These are phyloP conservation scores for Ceratocystis ficicola DNA, from an alignment of 2,329 filamentous ascomycete species.

Conservation along the genomic window DNA sequence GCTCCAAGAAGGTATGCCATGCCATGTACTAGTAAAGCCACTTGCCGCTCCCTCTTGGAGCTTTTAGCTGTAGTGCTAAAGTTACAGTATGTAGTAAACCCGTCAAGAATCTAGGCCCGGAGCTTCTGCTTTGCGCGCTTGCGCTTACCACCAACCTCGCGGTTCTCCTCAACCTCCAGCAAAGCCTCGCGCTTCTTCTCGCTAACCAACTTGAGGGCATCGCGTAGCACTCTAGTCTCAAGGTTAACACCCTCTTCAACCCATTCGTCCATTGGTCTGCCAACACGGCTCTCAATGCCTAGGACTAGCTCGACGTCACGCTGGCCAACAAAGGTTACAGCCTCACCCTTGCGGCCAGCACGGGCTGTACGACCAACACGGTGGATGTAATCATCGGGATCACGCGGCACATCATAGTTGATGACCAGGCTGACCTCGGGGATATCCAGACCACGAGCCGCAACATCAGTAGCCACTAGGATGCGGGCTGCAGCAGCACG, in stretches of 20 bases:
- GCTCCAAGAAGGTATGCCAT: neutral
- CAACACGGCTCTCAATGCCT: conserved; percentile 76
- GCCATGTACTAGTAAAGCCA: too few relatives aligned
- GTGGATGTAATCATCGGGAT: conserved; percentile 95
- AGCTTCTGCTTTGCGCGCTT: conserved; percentile 48
- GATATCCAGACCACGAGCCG: conserved; percentile 87
- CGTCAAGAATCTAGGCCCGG: neutral
- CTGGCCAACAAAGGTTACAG: conserved; percentile 82
- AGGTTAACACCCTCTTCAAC: conserved; percentile 83
- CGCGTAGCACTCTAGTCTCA: conserved; percentile 76
- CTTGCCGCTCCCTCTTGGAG: neutral
- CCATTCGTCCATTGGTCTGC: conserved; percentile 70
- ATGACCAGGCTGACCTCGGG: conserved; percentile 80
- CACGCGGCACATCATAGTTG: conserved; percentile 92
- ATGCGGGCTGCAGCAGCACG: conserved; percentile 79
- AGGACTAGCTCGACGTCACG: conserved; percentile 83
- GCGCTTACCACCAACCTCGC: conserved; percentile 79
- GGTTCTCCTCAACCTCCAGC: conserved; percentile 81
- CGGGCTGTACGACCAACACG: conserved; percentile 88
- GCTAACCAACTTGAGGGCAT: conserved; percentile 78
- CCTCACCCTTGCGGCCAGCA: conserved; percentile 71
- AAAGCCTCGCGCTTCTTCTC: conserved; percentile 90
- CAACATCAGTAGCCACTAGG: conserved; percentile 89
- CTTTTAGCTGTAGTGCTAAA: neutral
- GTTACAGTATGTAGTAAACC: neutral